Evolutionary conservation across 108 stramenopile species (phyloP), one percentile per base, ranked within the genome.

Genomic region (Pseudonitzschia multiseries): DNA sequence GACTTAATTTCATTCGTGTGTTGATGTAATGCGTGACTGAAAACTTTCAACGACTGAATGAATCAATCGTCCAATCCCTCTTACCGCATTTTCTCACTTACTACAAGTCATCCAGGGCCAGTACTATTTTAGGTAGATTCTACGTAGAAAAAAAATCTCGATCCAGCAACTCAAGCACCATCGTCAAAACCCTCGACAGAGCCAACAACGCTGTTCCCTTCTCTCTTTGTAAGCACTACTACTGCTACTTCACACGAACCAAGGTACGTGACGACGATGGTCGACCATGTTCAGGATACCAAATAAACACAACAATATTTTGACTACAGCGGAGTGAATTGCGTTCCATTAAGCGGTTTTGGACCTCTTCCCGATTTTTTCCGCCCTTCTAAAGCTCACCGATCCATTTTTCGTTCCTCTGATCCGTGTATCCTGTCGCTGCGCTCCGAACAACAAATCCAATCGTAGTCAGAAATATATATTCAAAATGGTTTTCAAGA

Each of bases 401-500:
- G 46, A 48, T 48, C 18, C 46, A 48, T 48, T 48, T 48, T 18
- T 48, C 46, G 46, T 48, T 48, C 46, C 4, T 14, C 13, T 48
- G 46, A 48, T 48, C 18, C 17, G 14, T 48, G 4, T 14, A 48
- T 18, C 17, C 13, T 48, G 1, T 10, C 46, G 46, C 46, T 48
- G 46, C 18, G 4, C 9, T 1, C 18, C 18, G 46, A 14, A 14
- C 4, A 10, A 5, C 1, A 48, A 48, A 48, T 48, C 46, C 46
- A 48, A 10, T 18, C 46, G 46, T 18, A 48, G 46, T 48, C 14
- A 14, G 46, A 48, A 48, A 48, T 42, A 48, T 18, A 48, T 18
- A 48, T 31, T 53, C 0, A 79, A 41, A 84, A 97, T 97, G 96
- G 86, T 85, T 61, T 96, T 99, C 88, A 93, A 87, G 43, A 91